Evolutionary conservation across 805 yeast species (phyloP), one percentile per base, ranked within the genome.

Genomic region (Spathaspora passalidarum): DNA sequence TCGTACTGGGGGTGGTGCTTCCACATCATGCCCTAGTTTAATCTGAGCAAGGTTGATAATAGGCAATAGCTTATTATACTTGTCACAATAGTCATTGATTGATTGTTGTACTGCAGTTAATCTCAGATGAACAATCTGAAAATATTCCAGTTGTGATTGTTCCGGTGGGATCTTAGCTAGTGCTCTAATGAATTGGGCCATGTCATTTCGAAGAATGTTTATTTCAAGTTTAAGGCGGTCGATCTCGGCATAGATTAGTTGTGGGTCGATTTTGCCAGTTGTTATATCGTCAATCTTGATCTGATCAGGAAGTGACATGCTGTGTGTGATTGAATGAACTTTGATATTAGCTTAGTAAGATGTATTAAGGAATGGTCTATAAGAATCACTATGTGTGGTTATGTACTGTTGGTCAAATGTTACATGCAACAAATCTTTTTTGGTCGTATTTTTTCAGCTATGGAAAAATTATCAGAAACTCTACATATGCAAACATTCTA

Each of bases 31-130:
- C 0, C 82, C 82, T 41, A 72, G 60, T 48, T 73, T 75, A 25
- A 74, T 68, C 55, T 78, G 81, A 1, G 81, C 68, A 49, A 75
- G 66, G 50, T 78, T 67, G 37, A 79, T 73, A 36, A 79, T 67
- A 3, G 84, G 82, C 2, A 76, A 58, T 14, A 79, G 59, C 46
- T 72, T 62, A 42, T 68, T 73, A 55, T 76, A 79, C 43, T 73
- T 65, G 5, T 53, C 60, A 49, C 73, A 68, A 48, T 77, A 78
- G 3, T 66, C 68, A 23, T 67, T 66, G 38, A 78, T 73, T 44
- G 67, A 63, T 11, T 46, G 52, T 49, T 69, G 72, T 4, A 78
- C 64, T 6, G 62, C 54, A 29, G 68, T 63, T 38, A 75, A 67
- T 25, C 61, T 54, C 41, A 62, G 63, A 3, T 65, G 57, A 9